A percentile compares a stretch with the other conserved stretches of the same genome.
Conservation (phyloP, 768 basidiomycete genomes). For the Lactifluus piperatus region DNA sequence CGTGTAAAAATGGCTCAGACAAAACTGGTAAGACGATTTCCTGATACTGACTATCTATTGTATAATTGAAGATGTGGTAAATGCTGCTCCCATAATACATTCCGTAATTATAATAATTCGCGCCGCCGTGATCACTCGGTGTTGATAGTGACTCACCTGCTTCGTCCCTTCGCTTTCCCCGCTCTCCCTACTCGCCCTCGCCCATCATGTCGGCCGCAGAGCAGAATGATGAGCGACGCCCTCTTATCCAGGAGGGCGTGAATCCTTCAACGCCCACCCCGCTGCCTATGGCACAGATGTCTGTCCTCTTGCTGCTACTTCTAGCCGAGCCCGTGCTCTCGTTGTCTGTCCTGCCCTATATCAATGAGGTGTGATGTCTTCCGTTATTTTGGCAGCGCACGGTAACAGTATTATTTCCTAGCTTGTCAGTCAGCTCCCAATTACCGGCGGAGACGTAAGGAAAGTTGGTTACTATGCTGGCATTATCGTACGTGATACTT, state of each 20-base stretch:
- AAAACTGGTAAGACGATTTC: no score
- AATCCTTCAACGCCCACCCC: background rate
- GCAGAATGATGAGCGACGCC: background rate
- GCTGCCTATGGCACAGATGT: background rate
- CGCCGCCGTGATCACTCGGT: no score
- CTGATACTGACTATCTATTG: no score
- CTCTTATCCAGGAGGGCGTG: background rate
- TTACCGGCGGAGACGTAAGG: background rate
- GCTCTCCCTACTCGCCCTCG: background rate
- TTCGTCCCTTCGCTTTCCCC: no score
- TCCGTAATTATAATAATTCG: no score
- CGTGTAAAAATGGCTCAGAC: no score
- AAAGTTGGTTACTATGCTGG: background rate
- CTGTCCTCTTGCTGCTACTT: background rate
- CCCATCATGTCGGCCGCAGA: background rate
- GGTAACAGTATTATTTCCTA: background rate
- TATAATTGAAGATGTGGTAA: no score
- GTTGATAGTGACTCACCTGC: no score
- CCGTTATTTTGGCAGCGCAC: background rate
- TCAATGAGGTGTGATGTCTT: background rate
- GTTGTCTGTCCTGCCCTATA: background rate
- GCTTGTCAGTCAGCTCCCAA: background rate
- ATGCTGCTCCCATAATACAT: no score
- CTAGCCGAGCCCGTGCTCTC: background rate
- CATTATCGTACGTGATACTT: background rate